Evolutionary conservation across 768 basidiomycete genomes (phyloP).

Genomic region (Scleroderma citrinum): DNA sequence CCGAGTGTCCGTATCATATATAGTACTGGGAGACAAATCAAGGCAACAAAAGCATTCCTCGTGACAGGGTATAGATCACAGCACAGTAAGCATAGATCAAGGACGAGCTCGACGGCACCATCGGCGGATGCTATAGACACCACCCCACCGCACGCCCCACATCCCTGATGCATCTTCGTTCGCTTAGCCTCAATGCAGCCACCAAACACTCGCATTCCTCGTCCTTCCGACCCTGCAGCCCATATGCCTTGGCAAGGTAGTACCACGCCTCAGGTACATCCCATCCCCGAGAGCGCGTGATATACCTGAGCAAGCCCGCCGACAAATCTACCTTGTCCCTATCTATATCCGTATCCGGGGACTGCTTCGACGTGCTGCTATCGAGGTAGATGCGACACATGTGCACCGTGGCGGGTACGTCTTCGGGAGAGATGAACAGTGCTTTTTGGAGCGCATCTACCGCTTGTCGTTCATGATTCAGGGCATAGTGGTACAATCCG

Average conservation of each 20-base stretch:
- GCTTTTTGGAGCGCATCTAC: constrained; percentile 81
- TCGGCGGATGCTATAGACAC: constrained; percentile 39
- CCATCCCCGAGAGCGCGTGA: constrained; percentile 82
- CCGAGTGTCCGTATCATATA: too few relatives aligned
- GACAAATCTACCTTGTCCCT: constrained; percentile 68
- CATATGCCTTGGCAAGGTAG: constrained; percentile 77
- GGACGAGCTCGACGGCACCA: too few relatives aligned
- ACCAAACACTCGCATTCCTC: constrained; percentile 70
- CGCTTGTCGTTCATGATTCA: constrained; percentile 55
- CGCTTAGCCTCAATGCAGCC: constrained; percentile 60
- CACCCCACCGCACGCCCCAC: constrained; percentile 59
- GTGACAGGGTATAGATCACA: too few relatives aligned
- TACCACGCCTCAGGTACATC: constrained; percentile 95
- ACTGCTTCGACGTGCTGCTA: constrained; percentile 14
- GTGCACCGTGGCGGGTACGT: constrained; percentile 73
- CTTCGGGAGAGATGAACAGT: constrained; percentile 76
- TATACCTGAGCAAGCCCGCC: constrained; percentile 68
- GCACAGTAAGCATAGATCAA: too few relatives aligned
- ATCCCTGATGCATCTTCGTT: constrained; percentile 60
- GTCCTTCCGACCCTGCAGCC: constrained; percentile 64
- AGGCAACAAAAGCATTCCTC: too few relatives aligned
- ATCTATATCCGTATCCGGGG: constrained; percentile 3
- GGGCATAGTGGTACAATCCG: constrained; percentile 63
- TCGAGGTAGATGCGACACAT: constrained; percentile 71
- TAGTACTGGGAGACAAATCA: too few relatives aligned